These are phyloP conservation scores for Geoglossum glabrum DNA, from an alignment of 495 filamentous ascomycete species.

Conservation along the genomic window DNA sequence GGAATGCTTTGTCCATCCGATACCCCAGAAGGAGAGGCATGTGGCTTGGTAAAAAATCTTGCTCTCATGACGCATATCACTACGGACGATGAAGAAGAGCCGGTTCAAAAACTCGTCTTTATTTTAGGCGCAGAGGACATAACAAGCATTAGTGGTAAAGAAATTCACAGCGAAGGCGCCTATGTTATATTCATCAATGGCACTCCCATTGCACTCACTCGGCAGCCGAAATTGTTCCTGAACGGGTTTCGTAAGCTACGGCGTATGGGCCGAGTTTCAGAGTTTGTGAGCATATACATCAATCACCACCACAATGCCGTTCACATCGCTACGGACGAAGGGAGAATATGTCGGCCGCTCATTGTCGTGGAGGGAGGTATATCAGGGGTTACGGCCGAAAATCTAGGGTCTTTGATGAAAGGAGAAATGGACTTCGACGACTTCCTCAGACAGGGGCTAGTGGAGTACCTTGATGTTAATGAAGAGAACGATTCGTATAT, in stretches of 20 bases:
- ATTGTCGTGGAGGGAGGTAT: slow-evolving; percentile 80
- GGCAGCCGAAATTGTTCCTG: slow-evolving; percentile 65
- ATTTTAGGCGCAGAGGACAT: slow-evolving; percentile 65
- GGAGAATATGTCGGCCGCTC: slow-evolving; percentile 81
- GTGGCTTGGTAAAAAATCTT: slow-evolving; percentile 94
- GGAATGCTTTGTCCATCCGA: slow-evolving; percentile 94
- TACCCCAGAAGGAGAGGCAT: slow-evolving; percentile 95
- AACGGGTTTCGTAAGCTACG: slow-evolving; percentile 64
- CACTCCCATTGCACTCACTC: slow-evolving; percentile 68
- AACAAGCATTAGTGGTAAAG: slow-evolving; percentile 45
- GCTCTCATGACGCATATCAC: slow-evolving; percentile 99
- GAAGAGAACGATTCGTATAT: slow-evolving; percentile 95
- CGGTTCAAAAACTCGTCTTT: slow-evolving; percentile 62
- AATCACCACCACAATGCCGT: slow-evolving; percentile 81
- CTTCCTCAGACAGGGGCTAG: slow-evolving; percentile 68
- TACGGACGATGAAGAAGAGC: slow-evolving; percentile 78
- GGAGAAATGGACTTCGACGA: slow-evolving; percentile 79
- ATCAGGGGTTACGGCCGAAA: slow-evolving; percentile 52
- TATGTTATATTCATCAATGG: slow-evolving; percentile 92
- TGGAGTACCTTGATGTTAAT: slow-evolving; percentile 95
- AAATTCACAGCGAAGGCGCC: slow-evolving; percentile 62
- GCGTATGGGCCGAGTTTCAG: slow-evolving; percentile 71
- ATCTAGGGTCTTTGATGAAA: slow-evolving; percentile 57
- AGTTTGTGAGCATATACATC: slow-evolving; percentile 88
- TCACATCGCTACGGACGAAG: slow-evolving; percentile 92